These are phyloP conservation scores for Suillus bovinus DNA, from an alignment of 768 basidiomycete genomes.

Conservation along the genomic window DNA sequence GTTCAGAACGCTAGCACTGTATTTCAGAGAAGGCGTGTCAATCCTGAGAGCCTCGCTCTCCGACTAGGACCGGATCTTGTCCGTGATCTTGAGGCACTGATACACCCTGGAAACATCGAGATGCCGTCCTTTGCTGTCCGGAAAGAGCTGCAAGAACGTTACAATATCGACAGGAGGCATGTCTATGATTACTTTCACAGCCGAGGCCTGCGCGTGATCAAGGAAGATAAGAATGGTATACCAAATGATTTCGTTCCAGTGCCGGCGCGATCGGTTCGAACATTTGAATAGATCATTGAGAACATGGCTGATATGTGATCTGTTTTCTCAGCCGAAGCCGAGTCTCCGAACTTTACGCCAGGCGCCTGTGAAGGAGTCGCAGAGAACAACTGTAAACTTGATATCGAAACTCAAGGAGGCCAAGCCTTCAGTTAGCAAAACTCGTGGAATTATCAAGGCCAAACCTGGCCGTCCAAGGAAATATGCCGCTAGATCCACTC, in stretches of 20 bases:
- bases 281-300: conserved; percentile 11
- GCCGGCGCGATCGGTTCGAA: conserved; percentile 22
- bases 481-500: conserved; percentile 10
- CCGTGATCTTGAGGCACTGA: conserved; percentile 70
- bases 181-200: conserved; percentile 81
- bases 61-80: conserved; percentile 67
- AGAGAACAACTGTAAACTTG: conserved; percentile 9
- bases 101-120: conserved; percentile 64
- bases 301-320: conserved; percentile 12
- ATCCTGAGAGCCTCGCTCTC: conserved; percentile 67
- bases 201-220: conserved; percentile 60
- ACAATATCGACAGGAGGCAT: conserved; percentile 69
- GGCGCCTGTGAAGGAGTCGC: conserved; percentile 17
- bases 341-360: conserved; percentile 34
- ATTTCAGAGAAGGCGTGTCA: conserved; percentile 49
- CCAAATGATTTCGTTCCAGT: conserved; percentile 21
- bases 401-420: neutral
- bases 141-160: conserved; percentile 70
- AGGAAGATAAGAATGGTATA: conserved; percentile 59
- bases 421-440: conserved; percentile 12
- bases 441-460: conserved; percentile 31
- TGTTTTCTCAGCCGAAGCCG: conserved; percentile 30
- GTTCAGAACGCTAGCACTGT: neutral
- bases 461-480: conserved; percentile 34
- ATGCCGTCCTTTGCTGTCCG: conserved; percentile 76